Percentiles rank a stretch among this genome's conserved stretches.
Conservation (phyloP, 2,329 filamentous ascomycete genomes). For the Fusarium nanum region DNA sequence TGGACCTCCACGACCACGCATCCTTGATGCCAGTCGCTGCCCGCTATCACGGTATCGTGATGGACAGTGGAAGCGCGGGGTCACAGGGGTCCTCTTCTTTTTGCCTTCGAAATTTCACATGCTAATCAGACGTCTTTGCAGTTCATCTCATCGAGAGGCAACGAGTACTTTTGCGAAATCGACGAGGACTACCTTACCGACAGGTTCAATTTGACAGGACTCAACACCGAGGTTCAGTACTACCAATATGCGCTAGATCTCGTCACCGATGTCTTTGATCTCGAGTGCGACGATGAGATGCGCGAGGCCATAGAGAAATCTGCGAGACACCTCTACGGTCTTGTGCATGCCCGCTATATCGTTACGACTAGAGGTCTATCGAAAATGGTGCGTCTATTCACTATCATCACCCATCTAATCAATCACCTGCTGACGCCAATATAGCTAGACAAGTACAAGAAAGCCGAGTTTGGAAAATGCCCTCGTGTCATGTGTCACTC, state of each 20-base stretch:
- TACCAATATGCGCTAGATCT: conserved; percentile 99
- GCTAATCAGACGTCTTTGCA: conserved; percentile 54
- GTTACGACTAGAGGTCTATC: conserved; percentile 92
- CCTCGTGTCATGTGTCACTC: conserved; percentile 95
- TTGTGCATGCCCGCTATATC: conserved; percentile 96
- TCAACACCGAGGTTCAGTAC: conserved; percentile 98
- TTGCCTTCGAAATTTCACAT: not conserved
- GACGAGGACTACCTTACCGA: conserved; percentile 99
- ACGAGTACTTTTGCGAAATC: conserved; percentile 99
- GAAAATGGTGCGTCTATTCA: conserved; percentile 80
- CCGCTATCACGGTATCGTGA: not conserved
- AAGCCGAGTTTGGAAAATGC: conserved; percentile 97
- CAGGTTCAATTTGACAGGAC: conserved; percentile 95
- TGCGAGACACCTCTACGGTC: conserved; percentile 91
- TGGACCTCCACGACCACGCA: conserved; percentile 6
- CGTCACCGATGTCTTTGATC: conserved; percentile 97
- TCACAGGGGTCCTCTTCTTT: conserved; percentile 7
- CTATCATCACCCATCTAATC: not conserved
- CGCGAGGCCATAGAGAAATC: conserved; percentile 98
- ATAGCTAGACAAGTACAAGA: conserved; percentile 98
- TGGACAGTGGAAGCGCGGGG: conserved; percentile 24
- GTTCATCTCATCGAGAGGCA: conserved; percentile 98
- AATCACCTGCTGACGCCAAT: conserved; percentile 1
- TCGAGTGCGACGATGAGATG: conserved; percentile 99
- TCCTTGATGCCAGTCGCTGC: not conserved